These are phyloP conservation scores for Leishmania aethiopica DNA, from an alignment of 208 protist species.

Conservation along the genomic window DNA sequence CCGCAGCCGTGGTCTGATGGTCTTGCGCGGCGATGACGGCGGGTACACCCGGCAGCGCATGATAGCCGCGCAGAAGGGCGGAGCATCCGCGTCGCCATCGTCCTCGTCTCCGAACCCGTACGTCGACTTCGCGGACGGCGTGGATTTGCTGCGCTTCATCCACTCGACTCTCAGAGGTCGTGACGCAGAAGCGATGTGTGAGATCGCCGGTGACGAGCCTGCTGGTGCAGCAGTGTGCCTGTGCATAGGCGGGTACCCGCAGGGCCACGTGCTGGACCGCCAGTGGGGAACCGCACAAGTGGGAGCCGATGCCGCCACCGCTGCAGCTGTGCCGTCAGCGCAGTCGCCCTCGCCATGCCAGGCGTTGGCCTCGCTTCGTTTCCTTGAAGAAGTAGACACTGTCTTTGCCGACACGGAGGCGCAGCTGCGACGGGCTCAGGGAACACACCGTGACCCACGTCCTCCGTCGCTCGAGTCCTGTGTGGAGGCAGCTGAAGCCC, in stretches of 20 bases:
- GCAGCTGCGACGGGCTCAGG: conserved; percentile 13
- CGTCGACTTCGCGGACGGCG: conserved; percentile 13
- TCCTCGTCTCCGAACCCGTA: conserved; percentile 2
- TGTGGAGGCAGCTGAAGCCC: not conserved
- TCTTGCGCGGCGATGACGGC: conserved; percentile 36
- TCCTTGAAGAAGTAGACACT: conserved; percentile 13
- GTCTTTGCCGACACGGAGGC: conserved; percentile 17
- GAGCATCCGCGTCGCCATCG: not conserved
- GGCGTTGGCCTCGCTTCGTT: conserved; percentile 1
- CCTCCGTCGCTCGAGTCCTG: conserved; percentile 10
- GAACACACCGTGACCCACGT: not conserved
- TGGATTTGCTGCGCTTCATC: conserved; percentile 17
- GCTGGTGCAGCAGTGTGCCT: conserved; percentile 9
- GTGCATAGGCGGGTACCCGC: conserved; percentile 21
- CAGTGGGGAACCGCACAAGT: not conserved
- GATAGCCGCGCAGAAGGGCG: not conserved
- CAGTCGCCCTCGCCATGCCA: not conserved
- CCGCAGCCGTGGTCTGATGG: conserved; percentile 26
- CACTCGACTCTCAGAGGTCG: not conserved
- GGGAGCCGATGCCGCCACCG: not conserved
- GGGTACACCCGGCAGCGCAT: conserved; percentile 21
- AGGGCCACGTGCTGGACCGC: conserved; percentile 25
- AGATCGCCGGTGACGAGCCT: not conserved
- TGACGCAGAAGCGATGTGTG: too few species aligned
- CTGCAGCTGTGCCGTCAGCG: not conserved